Evolutionary conservation across 805 yeast species (phyloP), one percentile per base, ranked within the genome.

Genomic region (Yamadazyma sp.): DNA sequence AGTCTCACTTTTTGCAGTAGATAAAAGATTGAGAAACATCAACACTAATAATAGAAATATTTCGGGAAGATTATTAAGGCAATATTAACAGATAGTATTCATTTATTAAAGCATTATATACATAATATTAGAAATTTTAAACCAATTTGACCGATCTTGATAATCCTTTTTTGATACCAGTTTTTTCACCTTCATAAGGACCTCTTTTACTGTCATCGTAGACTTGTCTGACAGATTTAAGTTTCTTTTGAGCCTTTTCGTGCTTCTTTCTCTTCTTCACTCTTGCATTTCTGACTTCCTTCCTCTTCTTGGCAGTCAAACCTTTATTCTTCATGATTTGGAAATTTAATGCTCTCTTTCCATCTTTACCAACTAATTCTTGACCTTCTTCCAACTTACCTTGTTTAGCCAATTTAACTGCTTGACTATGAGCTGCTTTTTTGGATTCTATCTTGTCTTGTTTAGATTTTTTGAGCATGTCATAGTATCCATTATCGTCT

Each of bases 191-290:
- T 44, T 75, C 82, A 60, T 93, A 93, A 2, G 95, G 81, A 19
- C 73, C 72, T 31, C 45, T 52, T 45, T 87, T 84, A 43, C 76
- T 69, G 33, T 77, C 86, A 49, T 81, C 75, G 70, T 82, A 88
- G n/a, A 88, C 96, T 36, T 86, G 86, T 60, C 96, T 82, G 45
- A 86, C 83, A 35, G 95, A 84, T 55, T 81, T 80, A 62, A 93
- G 82, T 61, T 87, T 87, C 86, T 87, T 91, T 69, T 87, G 80
- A 19, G 98, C 98, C 58, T 77, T 74, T 45, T 87, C 98, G 69
- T 85, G 93, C 78, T 86, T 86, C 80, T 81, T 86, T 74, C 98
- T 84, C 94, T 91, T 93, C 75, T 93, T 93, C 52, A 93, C 98
- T 67, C 98, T 82, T 27, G 98, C 78, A 60, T 93, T 93, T 65